phyloP scores from a whole-genome alignment of 805 yeast species.

The Metschnikowia henanensis region DNA sequence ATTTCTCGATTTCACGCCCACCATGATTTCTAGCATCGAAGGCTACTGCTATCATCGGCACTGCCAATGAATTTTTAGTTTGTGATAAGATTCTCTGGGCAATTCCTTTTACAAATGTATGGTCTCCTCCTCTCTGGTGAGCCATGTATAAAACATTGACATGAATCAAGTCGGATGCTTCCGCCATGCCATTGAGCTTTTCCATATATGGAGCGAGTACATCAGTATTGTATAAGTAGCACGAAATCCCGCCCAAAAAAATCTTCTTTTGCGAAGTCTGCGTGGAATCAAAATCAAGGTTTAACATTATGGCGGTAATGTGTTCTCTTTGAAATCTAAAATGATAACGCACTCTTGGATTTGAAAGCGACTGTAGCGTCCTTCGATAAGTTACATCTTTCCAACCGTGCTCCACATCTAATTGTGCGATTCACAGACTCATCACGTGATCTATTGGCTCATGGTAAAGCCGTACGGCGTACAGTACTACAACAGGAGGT shows the following conservation, averaged over 20 bases:
- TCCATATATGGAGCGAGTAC: constrained; percentile 27
- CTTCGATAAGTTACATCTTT: no score
- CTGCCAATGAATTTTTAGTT: constrained; percentile 18
- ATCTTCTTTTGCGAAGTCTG: constrained; percentile 9
- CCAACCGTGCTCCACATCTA: no score
- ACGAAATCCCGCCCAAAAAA: constrained; percentile 46
- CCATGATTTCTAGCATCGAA: constrained; percentile 63
- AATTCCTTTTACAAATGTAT: constrained; percentile 37
- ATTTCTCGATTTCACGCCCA: constrained; percentile 35
- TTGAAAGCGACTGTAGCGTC: no score
- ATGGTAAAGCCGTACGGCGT: background rate
- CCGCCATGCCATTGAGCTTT: constrained; percentile 11
- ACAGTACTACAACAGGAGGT: background rate
- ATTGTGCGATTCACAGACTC: no score
- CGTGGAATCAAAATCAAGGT: constrained; percentile 10
- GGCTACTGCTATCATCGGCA: constrained; percentile 46
- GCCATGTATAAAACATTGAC: constrained; percentile 44
- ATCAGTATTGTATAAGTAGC: constrained; percentile 44
- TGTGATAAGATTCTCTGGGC: constrained; percentile 39
- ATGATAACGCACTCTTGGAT: background rate
- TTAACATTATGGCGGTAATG: constrained; percentile 11
- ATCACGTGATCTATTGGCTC: no score
- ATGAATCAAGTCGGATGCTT: constrained; percentile 22
- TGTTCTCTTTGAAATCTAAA: background rate
- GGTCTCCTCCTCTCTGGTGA: constrained; percentile 47